These are phyloP conservation scores for Phytophthora pini DNA, from an alignment of 352 stramenopile genomes.

Conservation along the genomic window DNA sequence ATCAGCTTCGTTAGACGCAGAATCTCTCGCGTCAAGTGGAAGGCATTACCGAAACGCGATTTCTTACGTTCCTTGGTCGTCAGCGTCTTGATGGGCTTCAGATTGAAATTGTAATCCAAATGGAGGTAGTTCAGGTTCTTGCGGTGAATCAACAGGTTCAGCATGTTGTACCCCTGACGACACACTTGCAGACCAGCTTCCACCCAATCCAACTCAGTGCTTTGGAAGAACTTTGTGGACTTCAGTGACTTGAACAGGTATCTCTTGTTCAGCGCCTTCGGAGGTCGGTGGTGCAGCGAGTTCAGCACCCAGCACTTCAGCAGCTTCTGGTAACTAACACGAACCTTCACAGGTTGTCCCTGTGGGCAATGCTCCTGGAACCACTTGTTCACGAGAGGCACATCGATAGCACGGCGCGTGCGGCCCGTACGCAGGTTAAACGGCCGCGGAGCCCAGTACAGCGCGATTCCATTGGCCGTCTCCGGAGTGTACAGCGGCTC, in stretches of 20 bases:
- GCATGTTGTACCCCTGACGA: slow-evolving; percentile 99
- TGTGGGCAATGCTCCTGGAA: slow-evolving; percentile 98
- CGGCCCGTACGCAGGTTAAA: slow-evolving; percentile 98
- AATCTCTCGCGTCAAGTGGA: slow-evolving; percentile 98
- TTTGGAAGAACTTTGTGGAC: slow-evolving; percentile 99
- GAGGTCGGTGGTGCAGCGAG: slow-evolving; percentile 94
- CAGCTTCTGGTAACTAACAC: slow-evolving; percentile 99
- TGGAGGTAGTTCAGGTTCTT: slow-evolving; percentile 99
- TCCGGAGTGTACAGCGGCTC: slow-evolving; percentile 95
- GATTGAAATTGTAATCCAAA: slow-evolving; percentile 99
- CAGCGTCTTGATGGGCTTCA: slow-evolving; percentile 99
- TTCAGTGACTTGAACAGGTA: slow-evolving; percentile 99
- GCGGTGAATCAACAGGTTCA: slow-evolving; percentile 99
- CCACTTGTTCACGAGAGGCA: slow-evolving; percentile 99
- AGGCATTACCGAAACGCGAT: slow-evolving; percentile 96
- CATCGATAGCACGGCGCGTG: slow-evolving; percentile 96
- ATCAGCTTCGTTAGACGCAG: slow-evolving; percentile 99
- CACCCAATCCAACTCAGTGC: slow-evolving; percentile 99
- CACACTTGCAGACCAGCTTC: slow-evolving; percentile 98
- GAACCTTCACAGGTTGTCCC: slow-evolving; percentile 99
- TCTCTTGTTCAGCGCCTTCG: slow-evolving; percentile 97
- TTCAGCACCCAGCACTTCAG: slow-evolving; percentile 99
- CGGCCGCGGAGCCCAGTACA: slow-evolving; percentile 98
- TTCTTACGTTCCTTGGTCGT: slow-evolving; percentile 99
- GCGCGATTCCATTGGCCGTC: slow-evolving; percentile 96